These are phyloP conservation scores for Ustilago tritici DNA, from an alignment of 1,284 basidiomycete species.

Conservation along the genomic window DNA sequence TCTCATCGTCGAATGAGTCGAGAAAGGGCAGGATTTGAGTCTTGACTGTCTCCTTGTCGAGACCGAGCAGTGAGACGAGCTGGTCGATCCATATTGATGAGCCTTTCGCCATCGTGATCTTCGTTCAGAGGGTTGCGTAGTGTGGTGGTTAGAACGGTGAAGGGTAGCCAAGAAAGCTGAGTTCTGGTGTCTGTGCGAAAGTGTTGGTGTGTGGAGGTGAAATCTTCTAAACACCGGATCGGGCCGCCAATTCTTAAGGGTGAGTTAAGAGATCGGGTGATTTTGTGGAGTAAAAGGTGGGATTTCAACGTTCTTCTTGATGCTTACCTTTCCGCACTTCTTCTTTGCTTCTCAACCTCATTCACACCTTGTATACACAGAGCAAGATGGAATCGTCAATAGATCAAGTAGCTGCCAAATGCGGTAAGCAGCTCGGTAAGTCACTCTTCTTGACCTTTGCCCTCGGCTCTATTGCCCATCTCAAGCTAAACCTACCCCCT, in stretches of 20 bases:
- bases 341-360: slow-evolving; percentile 8
- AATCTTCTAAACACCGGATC: slow-evolving; percentile 2
- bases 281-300: slow-evolving; percentile 10
- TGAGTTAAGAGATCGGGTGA: slow-evolving; percentile 11
- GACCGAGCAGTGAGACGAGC: slow-evolving; percentile 40
- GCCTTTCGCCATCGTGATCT: slow-evolving; percentile 31
- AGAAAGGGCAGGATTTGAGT: slow-evolving; percentile 51
- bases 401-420: slow-evolving; percentile 57
- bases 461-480: neutral
- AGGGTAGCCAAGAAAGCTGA: slow-evolving; percentile 6
- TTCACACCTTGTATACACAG: neutral
- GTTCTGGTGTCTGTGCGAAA: slow-evolving; percentile 2
- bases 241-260: neutral
- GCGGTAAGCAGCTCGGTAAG: slow-evolving; percentile 54
- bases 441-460: neutral
- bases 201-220: slow-evolving; percentile 12
- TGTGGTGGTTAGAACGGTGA: neutral
- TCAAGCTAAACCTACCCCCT: neutral
- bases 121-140: neutral
- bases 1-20: slow-evolving; percentile 45
- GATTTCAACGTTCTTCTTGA: slow-evolving; percentile 6
- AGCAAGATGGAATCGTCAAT: slow-evolving; percentile 51
- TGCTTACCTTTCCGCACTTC: neutral
- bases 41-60: slow-evolving; percentile 47
- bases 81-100: slow-evolving; percentile 43